These are phyloP conservation scores for Isochrysis galbana DNA, from an alignment of 78 protist species.

Conservation along the genomic window DNA sequence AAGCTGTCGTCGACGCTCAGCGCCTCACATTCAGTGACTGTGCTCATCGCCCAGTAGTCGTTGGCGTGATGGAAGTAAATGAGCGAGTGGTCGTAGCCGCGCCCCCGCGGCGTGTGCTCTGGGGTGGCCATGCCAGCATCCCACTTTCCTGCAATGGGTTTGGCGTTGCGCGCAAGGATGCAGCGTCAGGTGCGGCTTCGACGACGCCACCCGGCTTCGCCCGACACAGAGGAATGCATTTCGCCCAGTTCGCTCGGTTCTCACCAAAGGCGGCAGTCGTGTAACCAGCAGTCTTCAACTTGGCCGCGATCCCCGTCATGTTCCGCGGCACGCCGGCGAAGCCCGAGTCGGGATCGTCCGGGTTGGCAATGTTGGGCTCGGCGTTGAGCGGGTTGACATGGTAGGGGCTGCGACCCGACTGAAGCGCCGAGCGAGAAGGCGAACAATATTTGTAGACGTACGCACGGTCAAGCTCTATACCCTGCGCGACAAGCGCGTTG, in stretches of 20 bases:
- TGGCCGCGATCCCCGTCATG: constrained; percentile 39
- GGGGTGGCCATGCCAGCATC: constrained; percentile 59
- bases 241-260: too few relatives aligned
- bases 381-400: background rate
- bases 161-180: background rate
- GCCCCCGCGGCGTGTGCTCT: constrained; percentile 50
- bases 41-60: constrained; percentile 28
- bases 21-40: too few relatives aligned
- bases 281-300: constrained; percentile 35
- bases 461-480: background rate
- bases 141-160: too few relatives aligned
- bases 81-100: background rate
- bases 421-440: constrained; percentile 1
- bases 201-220: too few relatives aligned
- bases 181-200: background rate
- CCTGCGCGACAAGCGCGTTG: background rate
- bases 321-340: constrained; percentile 45
- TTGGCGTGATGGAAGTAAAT: constrained; percentile 5
- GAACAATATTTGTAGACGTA: background rate
- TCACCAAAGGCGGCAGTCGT: constrained; percentile 8
- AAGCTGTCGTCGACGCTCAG: too few relatives aligned
- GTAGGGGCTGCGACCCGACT: background rate
- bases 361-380: background rate
- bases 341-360: constrained; percentile 1
- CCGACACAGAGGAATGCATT: too few relatives aligned